Percentiles rank a stretch among this genome's conserved stretches.
phyloP scores from a whole-genome alignment of 2,329 filamentous ascomycete species.

The Diaporthe amygdali region DNA sequence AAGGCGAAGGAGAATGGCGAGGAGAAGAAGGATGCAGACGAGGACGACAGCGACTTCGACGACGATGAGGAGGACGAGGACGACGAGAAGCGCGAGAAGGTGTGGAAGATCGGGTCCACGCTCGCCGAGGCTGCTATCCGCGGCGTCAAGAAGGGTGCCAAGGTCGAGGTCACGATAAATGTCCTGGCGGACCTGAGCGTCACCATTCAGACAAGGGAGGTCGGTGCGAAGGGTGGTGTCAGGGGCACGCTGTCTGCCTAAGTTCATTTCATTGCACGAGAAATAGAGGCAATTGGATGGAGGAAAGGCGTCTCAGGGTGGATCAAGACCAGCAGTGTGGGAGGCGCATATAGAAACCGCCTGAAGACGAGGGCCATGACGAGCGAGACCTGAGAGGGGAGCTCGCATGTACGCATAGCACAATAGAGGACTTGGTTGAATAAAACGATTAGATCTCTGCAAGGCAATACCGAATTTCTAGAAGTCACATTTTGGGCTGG shows the following conservation, averaged over 20 bases:
- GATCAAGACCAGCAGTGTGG: background rate
- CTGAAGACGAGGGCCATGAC: background rate
- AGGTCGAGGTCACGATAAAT: conserved; percentile 94
- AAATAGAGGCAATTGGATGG: conserved; percentile 3
- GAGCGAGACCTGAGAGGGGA: background rate
- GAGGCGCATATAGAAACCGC: background rate
- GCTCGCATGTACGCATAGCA: conserved; percentile 21
- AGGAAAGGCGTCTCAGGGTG: background rate
- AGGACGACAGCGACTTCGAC: conserved; percentile 70
- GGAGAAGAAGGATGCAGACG: conserved; percentile 58
- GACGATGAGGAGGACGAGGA: conserved; percentile 76
- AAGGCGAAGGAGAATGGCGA: conserved; percentile 70
- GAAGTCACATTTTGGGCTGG: background rate
- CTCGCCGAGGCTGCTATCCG: conserved; percentile 87
- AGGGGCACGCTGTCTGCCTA: conserved; percentile 55
- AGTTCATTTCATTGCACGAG: conserved; percentile 24
- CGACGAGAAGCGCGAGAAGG: conserved; percentile 86
- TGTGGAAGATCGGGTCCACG: conserved; percentile 85
- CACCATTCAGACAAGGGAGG: conserved; percentile 81
- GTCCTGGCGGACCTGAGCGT: conserved; percentile 80
- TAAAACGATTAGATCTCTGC: background rate
- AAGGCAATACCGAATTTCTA: background rate
- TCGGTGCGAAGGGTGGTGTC: conserved; percentile 86
- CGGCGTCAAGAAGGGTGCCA: conserved; percentile 83
- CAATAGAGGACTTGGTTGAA: conserved; percentile 18